Evolutionary conservation across 768 basidiomycete genomes (phyloP), one percentile per base, ranked within the genome.

Genomic region (Suillus discolor): DNA sequence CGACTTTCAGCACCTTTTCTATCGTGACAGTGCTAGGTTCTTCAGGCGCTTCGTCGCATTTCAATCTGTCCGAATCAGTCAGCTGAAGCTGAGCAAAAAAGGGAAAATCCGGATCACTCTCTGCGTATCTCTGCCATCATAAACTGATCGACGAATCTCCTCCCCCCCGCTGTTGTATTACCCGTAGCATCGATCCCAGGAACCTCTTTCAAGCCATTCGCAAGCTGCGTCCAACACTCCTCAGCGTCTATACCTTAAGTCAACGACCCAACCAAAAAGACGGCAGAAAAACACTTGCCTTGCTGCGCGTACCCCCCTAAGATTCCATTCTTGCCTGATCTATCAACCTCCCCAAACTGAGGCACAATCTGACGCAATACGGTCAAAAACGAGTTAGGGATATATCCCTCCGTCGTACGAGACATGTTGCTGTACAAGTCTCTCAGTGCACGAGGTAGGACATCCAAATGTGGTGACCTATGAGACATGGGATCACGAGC

Each of bases 1-100:
- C 92, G 31, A 99, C 80, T 76, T 99, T 97, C 59, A 94, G 84
- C 16, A 96, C 89, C 34, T 84, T 86, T 71, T 99, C 96, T 8
- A 74, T 80, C 0, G 84, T 78, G 2, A 87, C 75, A 9, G 89
- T 86, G 6, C 89, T 71, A 0, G 86, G 79, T 72, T 99, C 97
- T 11, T 94, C 90, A 0, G 91, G 82, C 2, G 91, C 87, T 74
- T 98, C 97, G 49, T 89, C 87, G 68, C 91, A 94, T 67, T 84
- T 90, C 65, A 96, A 73, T 69, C 94, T 97, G 66, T 47, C 16
- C 39, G 36, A 74, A 80, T 70, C 62, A 82, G 31, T 65, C 18
- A 57, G 62, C 9, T 18, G 34, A 23, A 61, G 53, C 39, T 57
- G 34, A 13, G 16, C 34, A 18, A 64, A 36, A 44, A 13, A 36